Evolutionary conservation across 2,329 filamentous ascomycete species (phyloP), one percentile per base, ranked within the genome.

Genomic region (Phyllosticta capitalensis): DNA sequence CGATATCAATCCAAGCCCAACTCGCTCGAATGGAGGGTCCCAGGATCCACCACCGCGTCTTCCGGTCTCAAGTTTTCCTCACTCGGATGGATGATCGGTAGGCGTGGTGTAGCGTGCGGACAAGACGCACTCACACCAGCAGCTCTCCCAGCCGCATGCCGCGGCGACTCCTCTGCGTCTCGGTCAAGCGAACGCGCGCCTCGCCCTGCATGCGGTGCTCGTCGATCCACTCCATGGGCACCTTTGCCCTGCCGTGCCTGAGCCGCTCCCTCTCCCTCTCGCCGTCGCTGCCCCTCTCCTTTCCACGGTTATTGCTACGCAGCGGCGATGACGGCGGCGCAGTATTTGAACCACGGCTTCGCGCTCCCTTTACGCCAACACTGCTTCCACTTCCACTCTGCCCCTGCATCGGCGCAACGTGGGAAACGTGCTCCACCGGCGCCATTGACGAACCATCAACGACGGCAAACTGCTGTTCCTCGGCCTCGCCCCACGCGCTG

Each of bases 401-500:
- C 49, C 17, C 10, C 49, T 51, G 19, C 49, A 20, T 14, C 17
- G 30, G 12, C 30, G 30, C 2, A 38, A 17, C 1, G 12, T 14
- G 30, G 12, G 30, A 38, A n/a, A n/a, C n/a, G n/a, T 38, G 30
- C 10, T 14, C 6, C 30, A 14, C 10, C 30, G 30, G 7, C 9
- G 30, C 10, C 30, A 14, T 14, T 12, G 30, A 38, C 30, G 30
- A 38, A 5, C 30, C n/a, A n/a, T n/a, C 9, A 10, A 5, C 30
- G 10, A 38, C 17, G 30, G 30, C 12, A 38, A 38, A 38, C 30
- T 38, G 30, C n/a, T n/a, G n/a, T n/a, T n/a, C n/a, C 30, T 38
- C 30, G 17, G 30, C 30, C 24, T 68, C 66, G 1, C 67, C 67
- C 66, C 67, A 70, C 4, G 66, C 67, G 6, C 66, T 64, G 30